Evolutionary conservation across 1,139 yeast species (phyloP), one percentile per base, ranked within the genome.

Genomic region (Candida dubliniensis): DNA sequence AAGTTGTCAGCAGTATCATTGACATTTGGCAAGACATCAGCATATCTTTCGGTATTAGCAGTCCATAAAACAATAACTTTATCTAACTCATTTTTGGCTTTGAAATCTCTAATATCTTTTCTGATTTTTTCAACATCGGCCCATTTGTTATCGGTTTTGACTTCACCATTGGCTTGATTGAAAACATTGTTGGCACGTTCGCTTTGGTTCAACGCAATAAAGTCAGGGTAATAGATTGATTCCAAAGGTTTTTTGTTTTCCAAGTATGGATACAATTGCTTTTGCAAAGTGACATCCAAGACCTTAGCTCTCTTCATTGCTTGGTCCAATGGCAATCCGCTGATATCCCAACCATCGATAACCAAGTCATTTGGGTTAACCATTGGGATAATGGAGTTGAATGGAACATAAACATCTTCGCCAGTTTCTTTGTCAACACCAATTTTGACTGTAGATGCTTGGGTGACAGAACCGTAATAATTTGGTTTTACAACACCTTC

Each of bases 391-490:
- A 91, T 69, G 41, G 91, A 84, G 63, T 87, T 88, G 79, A 91
- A 91, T 34, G 98, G 98, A 42, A 93, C 96, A 62, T 87, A 90
- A 34, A 88, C 87, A 61, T 91, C 98, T 57, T 84, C 82, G 46
- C 96, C 96, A 34, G 50, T 47, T 51, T 77, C 76, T 27, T 66
- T 55, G 62, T 90, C 96, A 50, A 90, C 80, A 59, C 98, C 98
- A 42, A 91, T 78, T 71, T 90, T 90, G 56, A 91, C 74, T 37
- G 98, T 91, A 25, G 96, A 84, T 30, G 95, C 74, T 73, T 91
- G 98, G 45, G 97, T 91, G 47, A 91, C 96, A n/a, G 96, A 88
- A 47, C 98, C 98, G 57, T 81, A 90, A 69, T 90, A 90, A 71
- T 90, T 90, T 50, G 96, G 89, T 63, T 84, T 82, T 43, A 82